Conservation (phyloP, 2,329 filamentous ascomycete genomes). For the Fusarium verticillioides region DNA sequence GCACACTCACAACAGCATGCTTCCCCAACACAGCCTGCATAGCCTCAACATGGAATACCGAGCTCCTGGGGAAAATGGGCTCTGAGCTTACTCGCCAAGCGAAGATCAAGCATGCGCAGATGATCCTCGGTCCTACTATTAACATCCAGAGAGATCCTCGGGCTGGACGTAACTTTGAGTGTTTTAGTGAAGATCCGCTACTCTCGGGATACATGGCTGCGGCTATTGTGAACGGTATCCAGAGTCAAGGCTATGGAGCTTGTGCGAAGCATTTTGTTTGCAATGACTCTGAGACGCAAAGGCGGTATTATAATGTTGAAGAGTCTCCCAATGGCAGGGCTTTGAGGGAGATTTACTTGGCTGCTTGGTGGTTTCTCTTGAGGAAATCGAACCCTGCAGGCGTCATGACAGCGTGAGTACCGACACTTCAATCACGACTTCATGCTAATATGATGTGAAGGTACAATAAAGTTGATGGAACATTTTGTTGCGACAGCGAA, state of each 20-base stretch:
- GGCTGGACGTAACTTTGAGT: conserved; percentile 33
- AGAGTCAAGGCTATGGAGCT: conserved; percentile 8
- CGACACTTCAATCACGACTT: no score
- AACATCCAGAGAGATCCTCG: conserved; percentile 28
- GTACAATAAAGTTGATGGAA: conserved; percentile 33
- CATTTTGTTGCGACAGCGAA: conserved; percentile 12
- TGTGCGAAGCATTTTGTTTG: conserved; percentile 33
- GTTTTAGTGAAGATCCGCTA: conserved; percentile 32
- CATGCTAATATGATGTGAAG: background rate
- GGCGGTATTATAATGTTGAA: conserved; percentile 24
- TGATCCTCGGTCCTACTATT: conserved; percentile 26
- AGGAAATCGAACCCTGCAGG: conserved; percentile 13
- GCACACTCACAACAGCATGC: background rate
- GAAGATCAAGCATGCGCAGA: conserved; percentile 2
- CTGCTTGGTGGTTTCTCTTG: conserved; percentile 28
- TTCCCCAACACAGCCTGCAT: background rate
- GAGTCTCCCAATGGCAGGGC: conserved; percentile 5
- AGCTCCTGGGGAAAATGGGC: background rate
- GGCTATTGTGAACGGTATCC: conserved; percentile 27
- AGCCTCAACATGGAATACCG: background rate
- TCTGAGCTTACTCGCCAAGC: background rate
- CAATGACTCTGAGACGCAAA: conserved; percentile 29
- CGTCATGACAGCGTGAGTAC: conserved; percentile 33
- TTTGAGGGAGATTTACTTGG: conserved; percentile 30
- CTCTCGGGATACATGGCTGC: conserved; percentile 30